A percentile compares a stretch with the other conserved stretches of the same genome.
phyloP scores from a whole-genome alignment of 148 eudicot genomes.

The Persicaria maculosa region DNA sequence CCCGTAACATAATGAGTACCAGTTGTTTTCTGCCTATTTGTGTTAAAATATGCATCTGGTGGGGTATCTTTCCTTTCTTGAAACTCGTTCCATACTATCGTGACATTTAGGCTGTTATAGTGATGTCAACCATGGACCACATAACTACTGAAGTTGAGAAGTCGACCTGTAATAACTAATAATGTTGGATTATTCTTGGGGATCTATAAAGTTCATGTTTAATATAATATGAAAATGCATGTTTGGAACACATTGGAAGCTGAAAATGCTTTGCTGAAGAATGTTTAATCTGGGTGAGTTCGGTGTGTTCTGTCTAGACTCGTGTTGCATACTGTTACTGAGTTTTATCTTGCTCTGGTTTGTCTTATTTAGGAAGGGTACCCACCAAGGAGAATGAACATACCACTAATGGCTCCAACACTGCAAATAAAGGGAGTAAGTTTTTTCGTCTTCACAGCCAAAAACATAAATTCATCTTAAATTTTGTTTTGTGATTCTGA shows the following conservation, averaged over 20 bases:
- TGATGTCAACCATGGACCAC: not conserved
- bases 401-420: slow-evolving; percentile 19
- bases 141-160: not conserved
- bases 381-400: slow-evolving; percentile 14
- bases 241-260: not conserved
- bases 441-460: not conserved
- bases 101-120: not conserved
- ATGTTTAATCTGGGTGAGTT: not conserved
- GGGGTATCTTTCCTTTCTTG: not conserved
- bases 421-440: slow-evolving; percentile 13
- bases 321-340: not conserved
- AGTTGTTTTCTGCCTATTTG: not conserved
- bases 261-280: not conserved
- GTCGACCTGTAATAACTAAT: not conserved
- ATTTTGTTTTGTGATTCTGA: not conserved
- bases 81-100: not conserved
- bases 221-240: not conserved
- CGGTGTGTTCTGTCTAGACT: not conserved
- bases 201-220: not conserved
- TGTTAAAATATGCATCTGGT: not conserved
- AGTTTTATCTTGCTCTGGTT: not conserved
- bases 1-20: not conserved
- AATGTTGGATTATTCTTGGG: not conserved
- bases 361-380: not conserved
- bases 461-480: not conserved